phyloP scores from a whole-genome alignment of 2,329 filamentous ascomycete genomes.

The Kalaharituber pfeilii region DNA sequence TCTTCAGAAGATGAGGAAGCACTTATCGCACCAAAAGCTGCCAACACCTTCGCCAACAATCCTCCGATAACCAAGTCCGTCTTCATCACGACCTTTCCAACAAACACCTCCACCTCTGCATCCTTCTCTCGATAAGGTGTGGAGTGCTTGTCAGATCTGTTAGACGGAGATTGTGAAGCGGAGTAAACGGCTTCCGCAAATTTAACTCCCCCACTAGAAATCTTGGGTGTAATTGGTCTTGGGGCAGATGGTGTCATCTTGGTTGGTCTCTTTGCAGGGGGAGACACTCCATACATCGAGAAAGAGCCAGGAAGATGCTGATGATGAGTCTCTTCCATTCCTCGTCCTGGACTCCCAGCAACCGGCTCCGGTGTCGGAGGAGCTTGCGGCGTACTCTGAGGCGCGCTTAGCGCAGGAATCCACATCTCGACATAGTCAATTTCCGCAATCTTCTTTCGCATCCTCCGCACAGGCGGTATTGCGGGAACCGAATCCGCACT shows the following conservation, averaged over 20 bases:
- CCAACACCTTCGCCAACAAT: neutral
- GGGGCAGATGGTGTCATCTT: neutral
- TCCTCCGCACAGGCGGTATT: conserved; percentile 11
- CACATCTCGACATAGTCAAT: conserved; percentile 27
- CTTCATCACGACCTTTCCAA: neutral
- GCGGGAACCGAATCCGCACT: conserved; percentile 19
- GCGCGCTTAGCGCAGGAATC: conserved; percentile 17
- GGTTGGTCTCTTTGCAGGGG: neutral
- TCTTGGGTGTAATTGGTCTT: neutral
- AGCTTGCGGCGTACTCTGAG: neutral
- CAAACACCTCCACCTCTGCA: neutral
- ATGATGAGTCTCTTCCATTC: conserved; percentile 34
- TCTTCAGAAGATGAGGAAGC: neutral
- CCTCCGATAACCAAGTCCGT: neutral
- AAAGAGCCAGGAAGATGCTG: conserved; percentile 45
- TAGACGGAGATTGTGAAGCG: neutral
- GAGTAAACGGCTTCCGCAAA: neutral
- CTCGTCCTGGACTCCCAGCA: neutral
- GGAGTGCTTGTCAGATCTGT: neutral
- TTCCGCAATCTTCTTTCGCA: conserved; percentile 26
- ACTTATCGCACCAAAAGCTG: neutral
- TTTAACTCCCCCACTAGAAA: neutral
- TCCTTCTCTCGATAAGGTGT: neutral
- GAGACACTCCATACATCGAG: conserved; percentile 31
- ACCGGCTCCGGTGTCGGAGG: neutral